These are phyloP conservation scores for Elsinoe ampelina DNA, from an alignment of 2,329 filamentous ascomycete genomes.

Conservation along the genomic window DNA sequence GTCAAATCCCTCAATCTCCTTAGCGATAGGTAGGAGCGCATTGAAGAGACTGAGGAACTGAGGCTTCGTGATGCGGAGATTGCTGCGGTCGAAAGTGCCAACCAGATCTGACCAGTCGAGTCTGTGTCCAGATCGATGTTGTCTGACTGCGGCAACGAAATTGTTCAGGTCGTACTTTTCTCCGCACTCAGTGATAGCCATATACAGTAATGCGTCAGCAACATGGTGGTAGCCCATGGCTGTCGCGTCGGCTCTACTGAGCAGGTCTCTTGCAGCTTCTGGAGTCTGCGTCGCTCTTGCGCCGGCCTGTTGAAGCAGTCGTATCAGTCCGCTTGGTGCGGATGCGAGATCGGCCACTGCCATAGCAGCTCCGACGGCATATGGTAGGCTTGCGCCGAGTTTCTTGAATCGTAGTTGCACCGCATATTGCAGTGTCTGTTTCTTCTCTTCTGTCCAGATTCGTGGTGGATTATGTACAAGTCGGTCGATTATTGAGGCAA, in stretches of 20 bases:
- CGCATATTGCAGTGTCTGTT: conserved; percentile 58
- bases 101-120: conserved; percentile 64
- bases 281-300: conserved; percentile 65
- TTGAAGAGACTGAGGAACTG: conserved; percentile 79
- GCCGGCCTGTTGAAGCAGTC: conserved; percentile 63
- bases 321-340: conserved; percentile 48
- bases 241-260: conserved; percentile 48
- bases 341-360: conserved; percentile 57
- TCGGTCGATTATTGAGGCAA: conserved; percentile 74
- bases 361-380: conserved; percentile 60
- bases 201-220: conserved; percentile 66
- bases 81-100: conserved; percentile 68
- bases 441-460: conserved; percentile 68
- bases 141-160: conserved; percentile 50
- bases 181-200: conserved; percentile 52
- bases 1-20: conserved; percentile 57
- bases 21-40: conserved; percentile 63
- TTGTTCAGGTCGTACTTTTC: conserved; percentile 59
- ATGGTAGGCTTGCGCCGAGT: conserved; percentile 55
- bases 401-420: conserved; percentile 59
- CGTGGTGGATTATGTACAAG: conserved; percentile 80
- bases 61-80: conserved; percentile 62
- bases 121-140: conserved; percentile 45
- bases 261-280: conserved; percentile 55
- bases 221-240: conserved; percentile 74